These are phyloP conservation scores for Melampsora occidentalis DNA, from an alignment of 1,284 basidiomycete genomes.

Conservation along the genomic window DNA sequence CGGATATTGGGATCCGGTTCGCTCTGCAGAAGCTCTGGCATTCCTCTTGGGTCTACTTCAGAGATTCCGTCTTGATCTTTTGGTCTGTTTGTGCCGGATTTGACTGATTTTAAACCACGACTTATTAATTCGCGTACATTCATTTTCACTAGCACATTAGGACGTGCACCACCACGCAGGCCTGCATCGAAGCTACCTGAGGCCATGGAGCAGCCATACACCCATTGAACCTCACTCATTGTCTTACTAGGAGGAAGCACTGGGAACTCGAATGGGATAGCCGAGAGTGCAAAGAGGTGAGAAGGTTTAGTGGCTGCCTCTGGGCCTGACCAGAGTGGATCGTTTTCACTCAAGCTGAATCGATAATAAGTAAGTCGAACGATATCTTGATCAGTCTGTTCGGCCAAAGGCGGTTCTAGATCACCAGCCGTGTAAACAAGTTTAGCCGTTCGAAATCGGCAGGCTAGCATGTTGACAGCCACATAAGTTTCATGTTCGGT, in stretches of 20 bases:
- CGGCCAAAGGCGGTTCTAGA: constrained; percentile 49
- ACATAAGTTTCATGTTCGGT: constrained; percentile 12
- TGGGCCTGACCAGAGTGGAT: constrained; percentile 57
- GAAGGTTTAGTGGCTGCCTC: constrained; percentile 51
- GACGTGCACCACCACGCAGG: constrained; percentile 58
- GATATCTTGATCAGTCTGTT: constrained; percentile 8
- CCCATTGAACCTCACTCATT: constrained; percentile 54
- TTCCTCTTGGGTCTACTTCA: constrained; percentile 55
- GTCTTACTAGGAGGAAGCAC: constrained; percentile 53
- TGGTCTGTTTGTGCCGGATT: constrained; percentile 44
- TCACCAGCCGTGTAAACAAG: constrained; percentile 59
- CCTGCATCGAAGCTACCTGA: constrained; percentile 57
- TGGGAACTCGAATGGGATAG: constrained; percentile 59
- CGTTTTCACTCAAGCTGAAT: constrained; percentile 55
- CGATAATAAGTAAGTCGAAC: constrained; percentile 49
- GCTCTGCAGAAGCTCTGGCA: constrained; percentile 53
- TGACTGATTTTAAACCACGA: constrained; percentile 49
- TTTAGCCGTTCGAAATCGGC: constrained; percentile 57
- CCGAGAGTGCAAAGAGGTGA: constrained; percentile 56
- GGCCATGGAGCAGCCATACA: constrained; percentile 57
- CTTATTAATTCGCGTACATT: constrained; percentile 54
- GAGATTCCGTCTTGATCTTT: constrained; percentile 9
- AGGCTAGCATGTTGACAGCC: constrained; percentile 57
- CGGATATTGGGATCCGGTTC: constrained; percentile 50
- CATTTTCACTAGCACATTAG: constrained; percentile 58